phyloP scores from a whole-genome alignment of 208 protist genomes.

The Leishmania major region DNA sequence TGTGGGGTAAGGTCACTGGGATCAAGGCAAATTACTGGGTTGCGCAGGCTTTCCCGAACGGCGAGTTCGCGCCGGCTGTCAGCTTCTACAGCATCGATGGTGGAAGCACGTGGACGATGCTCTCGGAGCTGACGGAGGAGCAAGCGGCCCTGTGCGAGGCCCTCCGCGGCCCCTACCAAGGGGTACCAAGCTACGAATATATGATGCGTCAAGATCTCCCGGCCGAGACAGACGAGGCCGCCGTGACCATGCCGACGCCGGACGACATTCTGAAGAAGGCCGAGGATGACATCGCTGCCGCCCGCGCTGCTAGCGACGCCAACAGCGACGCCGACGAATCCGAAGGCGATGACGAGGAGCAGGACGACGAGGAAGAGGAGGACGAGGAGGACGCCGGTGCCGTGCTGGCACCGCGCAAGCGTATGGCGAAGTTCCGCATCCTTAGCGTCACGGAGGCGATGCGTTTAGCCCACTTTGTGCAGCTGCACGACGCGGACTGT shows the following conservation, averaged over 20 bases:
- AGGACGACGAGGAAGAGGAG: constrained; percentile 60
- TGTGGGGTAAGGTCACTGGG: constrained; percentile 86
- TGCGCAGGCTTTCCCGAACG: constrained; percentile 59
- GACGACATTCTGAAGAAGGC: constrained; percentile 50
- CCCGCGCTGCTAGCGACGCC: constrained; percentile 12
- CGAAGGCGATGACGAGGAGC: constrained; percentile 48
- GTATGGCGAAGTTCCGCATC: constrained; percentile 78
- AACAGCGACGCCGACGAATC: constrained; percentile 35
- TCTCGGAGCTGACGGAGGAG: constrained; percentile 63
- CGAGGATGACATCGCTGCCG: constrained; percentile 42
- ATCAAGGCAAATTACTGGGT: constrained; percentile 78
- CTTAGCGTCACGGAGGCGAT: constrained; percentile 72
- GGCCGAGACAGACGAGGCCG: constrained; percentile 62
- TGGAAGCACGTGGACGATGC: constrained; percentile 71
- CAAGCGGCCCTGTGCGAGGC: constrained; percentile 82
- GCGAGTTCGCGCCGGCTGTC: constrained; percentile 61
- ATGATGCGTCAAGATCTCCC: constrained; percentile 84
- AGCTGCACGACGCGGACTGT: constrained; percentile 75
- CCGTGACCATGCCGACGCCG: constrained; percentile 45
- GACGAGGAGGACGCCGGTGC: constrained; percentile 56
- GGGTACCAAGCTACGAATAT: constrained; percentile 83
- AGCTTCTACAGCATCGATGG: constrained; percentile 86
- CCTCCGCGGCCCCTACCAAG: constrained; percentile 83
- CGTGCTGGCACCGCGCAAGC: constrained; percentile 45
- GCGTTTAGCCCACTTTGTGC: constrained; percentile 88